Evolutionary conservation across 2,329 filamentous ascomycete genomes (phyloP).

Genomic region (Aspergillus brasiliensis): DNA sequence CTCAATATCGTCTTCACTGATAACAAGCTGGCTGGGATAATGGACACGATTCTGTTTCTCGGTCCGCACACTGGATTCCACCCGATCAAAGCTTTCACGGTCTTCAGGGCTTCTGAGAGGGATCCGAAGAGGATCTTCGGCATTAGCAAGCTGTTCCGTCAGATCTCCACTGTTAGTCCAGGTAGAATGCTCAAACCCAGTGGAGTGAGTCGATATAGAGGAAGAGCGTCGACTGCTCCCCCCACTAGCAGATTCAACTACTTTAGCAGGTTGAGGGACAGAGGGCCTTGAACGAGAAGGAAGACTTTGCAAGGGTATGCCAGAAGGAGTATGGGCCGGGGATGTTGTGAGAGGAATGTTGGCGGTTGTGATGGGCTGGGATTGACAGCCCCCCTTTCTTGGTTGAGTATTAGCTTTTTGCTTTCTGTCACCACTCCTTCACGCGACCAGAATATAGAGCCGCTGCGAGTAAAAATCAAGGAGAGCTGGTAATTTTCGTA

Average conservation of each 20-base stretch:
- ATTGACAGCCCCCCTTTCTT: constrained; percentile 63
- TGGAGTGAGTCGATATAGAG: constrained; percentile 51
- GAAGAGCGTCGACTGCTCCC: constrained; percentile 57
- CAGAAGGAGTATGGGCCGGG: constrained; percentile 66
- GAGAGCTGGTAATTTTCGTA: constrained; percentile 9
- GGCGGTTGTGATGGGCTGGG: constrained; percentile 73
- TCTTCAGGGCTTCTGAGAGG: constrained; percentile 68
- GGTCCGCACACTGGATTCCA: constrained; percentile 35
- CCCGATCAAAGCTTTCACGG: constrained; percentile 56
- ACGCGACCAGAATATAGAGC: constrained; percentile 8
- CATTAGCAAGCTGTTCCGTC: constrained; percentile 83
- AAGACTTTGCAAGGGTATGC: constrained; percentile 84
- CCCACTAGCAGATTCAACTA: constrained; percentile 48
- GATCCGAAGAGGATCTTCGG: constrained; percentile 76
- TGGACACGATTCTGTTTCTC: constrained; percentile 66
- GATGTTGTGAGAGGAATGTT: constrained; percentile 78
- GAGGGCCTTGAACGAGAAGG: constrained; percentile 38
- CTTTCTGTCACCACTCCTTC: not conserved
- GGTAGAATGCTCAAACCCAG: constrained; percentile 70
- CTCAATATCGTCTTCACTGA: constrained; percentile 38
- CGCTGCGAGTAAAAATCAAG: constrained; percentile 10
- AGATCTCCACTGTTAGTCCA: constrained; percentile 97
- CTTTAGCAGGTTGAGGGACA: constrained; percentile 35
- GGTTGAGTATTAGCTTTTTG: not conserved
- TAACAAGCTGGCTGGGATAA: constrained; percentile 59